Conservation (phyloP, 2,329 filamentous ascomycete species). For the Ophiocordyceps unilateralis region DNA sequence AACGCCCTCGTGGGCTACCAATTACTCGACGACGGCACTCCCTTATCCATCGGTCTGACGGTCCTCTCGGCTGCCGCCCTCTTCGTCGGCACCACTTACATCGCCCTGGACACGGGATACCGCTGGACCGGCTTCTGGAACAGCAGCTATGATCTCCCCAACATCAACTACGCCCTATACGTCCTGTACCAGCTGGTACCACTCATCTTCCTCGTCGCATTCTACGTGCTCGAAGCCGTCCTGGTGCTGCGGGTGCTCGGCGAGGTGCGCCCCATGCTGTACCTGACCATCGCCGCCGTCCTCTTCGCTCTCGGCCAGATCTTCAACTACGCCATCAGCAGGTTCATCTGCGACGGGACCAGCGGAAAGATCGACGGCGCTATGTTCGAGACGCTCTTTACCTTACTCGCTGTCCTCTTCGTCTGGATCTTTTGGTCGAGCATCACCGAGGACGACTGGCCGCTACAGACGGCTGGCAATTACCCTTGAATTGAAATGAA, state of each 20-base stretch:
- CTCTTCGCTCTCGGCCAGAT: slow-evolving; percentile 86
- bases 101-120: slow-evolving; percentile 84
- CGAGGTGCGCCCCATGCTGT: slow-evolving; percentile 85
- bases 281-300: slow-evolving; percentile 54
- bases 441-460: slow-evolving; percentile 98
- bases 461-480: slow-evolving; percentile 30
- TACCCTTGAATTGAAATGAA: slow-evolving; percentile 16
- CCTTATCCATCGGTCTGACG: slow-evolving; percentile 63
- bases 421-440: slow-evolving; percentile 97
- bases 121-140: slow-evolving; percentile 69
- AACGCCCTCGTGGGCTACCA: slow-evolving; percentile 91
- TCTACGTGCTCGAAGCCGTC: slow-evolving; percentile 67
- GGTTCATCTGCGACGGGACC: slow-evolving; percentile 74
- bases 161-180: slow-evolving; percentile 73
- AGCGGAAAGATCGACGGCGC: slow-evolving; percentile 79
- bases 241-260: slow-evolving; percentile 76
- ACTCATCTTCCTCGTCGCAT: slow-evolving; percentile 74
- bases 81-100: slow-evolving; percentile 85
- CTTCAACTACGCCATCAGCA: slow-evolving; percentile 89
- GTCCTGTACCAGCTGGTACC: slow-evolving; percentile 85
- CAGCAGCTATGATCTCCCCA: slow-evolving; percentile 36
- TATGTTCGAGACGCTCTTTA: slow-evolving; percentile 87
- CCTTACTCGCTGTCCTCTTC: slow-evolving; percentile 61
- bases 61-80: slow-evolving; percentile 50
- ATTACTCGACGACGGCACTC: slow-evolving; percentile 81